Percentiles rank a stretch among this genome's conserved stretches.
Evolutionary conservation across 2,329 filamentous ascomycete genomes (phyloP).

Genomic region (Drechslera avenae): DNA sequence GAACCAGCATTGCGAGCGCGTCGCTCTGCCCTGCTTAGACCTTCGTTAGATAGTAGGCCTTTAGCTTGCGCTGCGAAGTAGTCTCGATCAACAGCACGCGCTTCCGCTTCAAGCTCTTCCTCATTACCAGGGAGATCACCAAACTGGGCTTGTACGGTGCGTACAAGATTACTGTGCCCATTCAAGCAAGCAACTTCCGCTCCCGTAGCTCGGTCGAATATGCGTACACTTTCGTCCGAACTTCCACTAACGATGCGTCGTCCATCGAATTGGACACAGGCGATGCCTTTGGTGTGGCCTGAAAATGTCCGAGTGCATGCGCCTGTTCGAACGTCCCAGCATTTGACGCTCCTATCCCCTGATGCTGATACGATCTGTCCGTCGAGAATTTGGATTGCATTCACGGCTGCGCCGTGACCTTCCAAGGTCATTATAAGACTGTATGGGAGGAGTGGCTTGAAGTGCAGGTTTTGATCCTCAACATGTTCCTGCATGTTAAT

Average conservation of each 20-base stretch:
- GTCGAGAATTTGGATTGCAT: constrained; percentile 88
- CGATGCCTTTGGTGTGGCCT: constrained; percentile 93
- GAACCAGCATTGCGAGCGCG: constrained; percentile 70
- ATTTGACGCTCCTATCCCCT: constrained; percentile 89
- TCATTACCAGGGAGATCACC: constrained; percentile 83
- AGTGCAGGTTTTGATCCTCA: constrained; percentile 45
- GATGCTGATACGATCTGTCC: constrained; percentile 92
- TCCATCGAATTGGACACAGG: constrained; percentile 95
- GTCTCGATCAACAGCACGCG: constrained; percentile 71
- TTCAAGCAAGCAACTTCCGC: constrained; percentile 87
- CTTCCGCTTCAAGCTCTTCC: constrained; percentile 74
- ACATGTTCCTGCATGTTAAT: constrained; percentile 54
- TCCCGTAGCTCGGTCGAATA: constrained; percentile 85
- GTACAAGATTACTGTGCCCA: constrained; percentile 82
- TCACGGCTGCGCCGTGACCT: constrained; percentile 90
- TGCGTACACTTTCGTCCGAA: constrained; percentile 93
- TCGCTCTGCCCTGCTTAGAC: constrained; percentile 42
- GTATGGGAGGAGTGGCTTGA: constrained; percentile 69
- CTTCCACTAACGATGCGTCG: constrained; percentile 93
- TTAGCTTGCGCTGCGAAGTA: constrained; percentile 66
- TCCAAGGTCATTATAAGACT: constrained; percentile 78
- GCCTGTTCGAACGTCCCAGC: constrained; percentile 89
- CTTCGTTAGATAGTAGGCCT: constrained; percentile 48
- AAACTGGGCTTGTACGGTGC: constrained; percentile 94
- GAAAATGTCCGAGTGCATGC: constrained; percentile 76